Percentiles rank a stretch among this genome's conserved stretches.
phyloP scores from a whole-genome alignment of 2,329 filamentous ascomycete species.

The Fusarium foetens region DNA sequence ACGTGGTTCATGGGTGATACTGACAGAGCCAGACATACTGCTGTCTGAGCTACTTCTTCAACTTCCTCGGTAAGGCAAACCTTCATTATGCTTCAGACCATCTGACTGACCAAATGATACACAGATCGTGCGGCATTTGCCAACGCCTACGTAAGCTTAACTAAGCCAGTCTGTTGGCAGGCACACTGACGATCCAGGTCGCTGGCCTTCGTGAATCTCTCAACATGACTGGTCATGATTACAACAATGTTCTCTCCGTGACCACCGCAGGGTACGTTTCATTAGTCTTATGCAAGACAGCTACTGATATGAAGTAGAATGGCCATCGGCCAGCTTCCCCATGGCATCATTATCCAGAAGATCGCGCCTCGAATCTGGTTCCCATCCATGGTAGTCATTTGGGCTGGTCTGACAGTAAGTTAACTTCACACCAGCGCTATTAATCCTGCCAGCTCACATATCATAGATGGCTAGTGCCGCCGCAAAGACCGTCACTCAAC shows the following conservation, averaged over 20 bases:
- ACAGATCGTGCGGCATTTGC: conserved; percentile 41
- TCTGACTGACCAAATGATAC: neutral
- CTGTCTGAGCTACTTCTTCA: conserved; percentile 51
- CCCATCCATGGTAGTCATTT: conserved; percentile 67
- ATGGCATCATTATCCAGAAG: conserved; percentile 68
- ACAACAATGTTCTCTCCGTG: conserved; percentile 43
- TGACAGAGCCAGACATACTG: conserved; percentile 45
- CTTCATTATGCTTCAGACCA: rapidly evolving
- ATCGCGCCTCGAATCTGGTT: conserved; percentile 68
- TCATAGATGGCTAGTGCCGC: conserved; percentile 45
- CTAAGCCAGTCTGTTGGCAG: rapidly evolving
- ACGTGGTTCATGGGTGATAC: rapidly evolving
- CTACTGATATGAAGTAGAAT: conserved; percentile 37
- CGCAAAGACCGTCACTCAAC: conserved; percentile 44
- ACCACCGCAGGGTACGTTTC: conserved; percentile 42
- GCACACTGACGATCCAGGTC: conserved; percentile 38
- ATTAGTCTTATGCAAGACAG: rapidly evolving
- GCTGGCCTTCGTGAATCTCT: conserved; percentile 57
- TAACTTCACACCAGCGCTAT: rapidly evolving
- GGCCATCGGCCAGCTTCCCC: conserved; percentile 65
- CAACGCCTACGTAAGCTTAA: conserved; percentile 53
- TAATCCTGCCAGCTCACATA: rapidly evolving
- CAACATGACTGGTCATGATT: conserved; percentile 55
- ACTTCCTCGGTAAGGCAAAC: conserved; percentile 49
- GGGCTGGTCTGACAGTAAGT: conserved; percentile 67